Percentiles rank a stretch among this genome's conserved stretches.
Evolutionary conservation across 495 filamentous ascomycete genomes (phyloP).

Genomic region (Hypomontagnella submonticulosa): DNA sequence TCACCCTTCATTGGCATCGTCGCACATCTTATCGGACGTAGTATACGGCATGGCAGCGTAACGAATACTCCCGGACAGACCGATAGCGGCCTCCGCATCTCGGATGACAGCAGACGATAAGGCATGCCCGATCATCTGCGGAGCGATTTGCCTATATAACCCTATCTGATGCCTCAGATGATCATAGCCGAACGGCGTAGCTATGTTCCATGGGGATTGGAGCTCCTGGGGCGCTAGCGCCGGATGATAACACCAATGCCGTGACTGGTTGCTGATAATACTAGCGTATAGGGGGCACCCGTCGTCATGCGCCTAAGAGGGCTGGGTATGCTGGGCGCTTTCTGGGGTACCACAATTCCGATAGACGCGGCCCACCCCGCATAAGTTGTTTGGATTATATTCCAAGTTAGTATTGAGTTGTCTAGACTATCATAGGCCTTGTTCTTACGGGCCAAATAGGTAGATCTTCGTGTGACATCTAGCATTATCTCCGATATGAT

Average conservation of each 20-base stretch:
- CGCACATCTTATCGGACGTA: background rate
- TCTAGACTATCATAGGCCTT: conserved; percentile 8
- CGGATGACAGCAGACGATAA: conserved; percentile 32
- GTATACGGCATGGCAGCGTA: background rate
- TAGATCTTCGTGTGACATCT: conserved; percentile 19
- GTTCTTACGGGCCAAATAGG: conserved; percentile 5
- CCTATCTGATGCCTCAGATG: conserved; percentile 7
- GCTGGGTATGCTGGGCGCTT: conserved; percentile 15
- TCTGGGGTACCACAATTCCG: conserved; percentile 23
- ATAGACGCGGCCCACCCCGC: conserved; percentile 37
- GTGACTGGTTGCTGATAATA: conserved; percentile 45
- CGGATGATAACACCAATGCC: conserved; percentile 40
- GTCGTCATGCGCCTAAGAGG: conserved; percentile 31
- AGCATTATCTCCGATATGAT: conserved; percentile 12
- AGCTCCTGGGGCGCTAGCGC: conserved; percentile 22
- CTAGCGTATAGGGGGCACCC: conserved; percentile 37
- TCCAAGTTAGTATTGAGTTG: background rate
- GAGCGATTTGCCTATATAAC: conserved; percentile 27
- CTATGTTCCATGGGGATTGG: conserved; percentile 24
- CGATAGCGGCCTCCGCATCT: conserved; percentile 41
- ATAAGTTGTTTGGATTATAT: conserved; percentile 4
- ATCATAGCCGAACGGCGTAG: conserved; percentile 6
- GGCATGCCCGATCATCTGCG: conserved; percentile 20
- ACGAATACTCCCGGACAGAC: conserved; percentile 20
- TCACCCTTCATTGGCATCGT: conserved; percentile 23